A percentile compares a stretch with the other conserved stretches of the same genome.
Conservation (phyloP, 179 eudicot species). For the Corrigiola litoralis region DNA sequence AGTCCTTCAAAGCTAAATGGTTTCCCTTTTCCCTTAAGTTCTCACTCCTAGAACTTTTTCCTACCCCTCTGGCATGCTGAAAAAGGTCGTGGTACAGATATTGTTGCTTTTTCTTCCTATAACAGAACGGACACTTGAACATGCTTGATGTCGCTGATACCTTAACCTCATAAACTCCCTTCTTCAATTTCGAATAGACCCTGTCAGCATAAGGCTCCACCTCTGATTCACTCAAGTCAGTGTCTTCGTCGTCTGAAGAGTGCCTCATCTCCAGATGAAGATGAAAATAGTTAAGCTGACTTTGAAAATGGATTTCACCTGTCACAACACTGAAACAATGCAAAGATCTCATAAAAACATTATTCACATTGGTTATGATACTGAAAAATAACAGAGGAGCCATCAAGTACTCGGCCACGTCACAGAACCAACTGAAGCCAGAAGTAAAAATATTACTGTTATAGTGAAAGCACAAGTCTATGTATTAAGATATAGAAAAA, state of each 20-base stretch:
- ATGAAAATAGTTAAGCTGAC: no score
- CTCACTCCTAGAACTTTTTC: slow-evolving; percentile 32
- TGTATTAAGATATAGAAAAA: no score
- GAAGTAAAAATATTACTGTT: no score
- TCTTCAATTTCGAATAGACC: slow-evolving; percentile 28
- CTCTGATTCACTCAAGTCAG: slow-evolving; percentile 32
- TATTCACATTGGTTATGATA: no score
- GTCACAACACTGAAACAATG: neutral
- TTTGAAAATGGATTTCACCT: neutral
- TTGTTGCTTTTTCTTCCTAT: slow-evolving; percentile 13
- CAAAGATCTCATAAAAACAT: neutral
- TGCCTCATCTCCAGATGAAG: slow-evolving; percentile 1
- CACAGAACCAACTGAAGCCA: no score
- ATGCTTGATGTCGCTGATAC: neutral
- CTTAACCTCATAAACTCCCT: slow-evolving; percentile 9
- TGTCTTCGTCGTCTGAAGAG: slow-evolving; percentile 18
- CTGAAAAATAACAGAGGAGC: no score
- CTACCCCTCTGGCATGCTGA: slow-evolving; percentile 35
- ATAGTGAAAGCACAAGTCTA: no score
- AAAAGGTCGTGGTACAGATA: slow-evolving; percentile 28
- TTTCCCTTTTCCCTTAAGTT: slow-evolving; percentile 29
- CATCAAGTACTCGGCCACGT: no score
- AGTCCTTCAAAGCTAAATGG: slow-evolving; percentile 30
- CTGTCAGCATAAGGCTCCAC: slow-evolving; percentile 23
- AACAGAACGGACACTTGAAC: slow-evolving; percentile 36